Base-by-base conservation (phyloP, 345 rosid genomes). In the Populus alba region DNA sequence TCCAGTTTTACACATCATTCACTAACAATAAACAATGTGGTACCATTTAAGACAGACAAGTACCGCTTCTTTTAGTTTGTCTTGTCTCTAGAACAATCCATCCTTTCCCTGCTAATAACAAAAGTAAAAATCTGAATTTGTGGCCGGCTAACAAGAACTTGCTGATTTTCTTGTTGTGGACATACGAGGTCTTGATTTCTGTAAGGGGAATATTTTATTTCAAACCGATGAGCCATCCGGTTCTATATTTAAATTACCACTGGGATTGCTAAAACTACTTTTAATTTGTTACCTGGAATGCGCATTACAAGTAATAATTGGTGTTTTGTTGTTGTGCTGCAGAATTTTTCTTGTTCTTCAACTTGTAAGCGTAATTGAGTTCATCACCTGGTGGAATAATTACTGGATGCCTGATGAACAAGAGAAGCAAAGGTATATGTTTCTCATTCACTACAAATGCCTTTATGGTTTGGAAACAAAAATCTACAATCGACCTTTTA, bases 301-400 rank as follows among this genome's bases (percentile, higher is more conserved):
- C 31, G 20, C 43, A 55, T 39, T 4, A 38, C 70, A 18, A 35
- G 3, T 33, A 41, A 10, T n/a, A 41, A 51, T 38, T 33, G 37
- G 6, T 33, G 37, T 29, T 49, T 17, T 51, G 37, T 8, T 67
- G 61, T 55, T 38, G n/a, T 8, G 15, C 35, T 77, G 33, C 78
- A 94, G 97, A 82, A 80, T 92, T 33, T 95, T 91, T 86, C 95
- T 95, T 43, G 83, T 87, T 67, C 97, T 95, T 76, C 98, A 95
- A 83, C 97, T 95, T 39, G 77, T 95, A 55, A 93, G 97, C 45
- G 89, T 95, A 8, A 91, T 89, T 29, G 94, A 95, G 86, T 95
- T 95, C 75, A 93, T 90, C 23, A 86, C 85, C 70, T 95, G 97
- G 97, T 95, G 97, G 98, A 93, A 95, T 73, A 86, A 86, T 72